Percentiles rank a stretch among this genome's conserved stretches.
These are phyloP conservation scores for Earliella scabrosa DNA, from an alignment of 1,284 basidiomycete species.

Conservation along the genomic window DNA sequence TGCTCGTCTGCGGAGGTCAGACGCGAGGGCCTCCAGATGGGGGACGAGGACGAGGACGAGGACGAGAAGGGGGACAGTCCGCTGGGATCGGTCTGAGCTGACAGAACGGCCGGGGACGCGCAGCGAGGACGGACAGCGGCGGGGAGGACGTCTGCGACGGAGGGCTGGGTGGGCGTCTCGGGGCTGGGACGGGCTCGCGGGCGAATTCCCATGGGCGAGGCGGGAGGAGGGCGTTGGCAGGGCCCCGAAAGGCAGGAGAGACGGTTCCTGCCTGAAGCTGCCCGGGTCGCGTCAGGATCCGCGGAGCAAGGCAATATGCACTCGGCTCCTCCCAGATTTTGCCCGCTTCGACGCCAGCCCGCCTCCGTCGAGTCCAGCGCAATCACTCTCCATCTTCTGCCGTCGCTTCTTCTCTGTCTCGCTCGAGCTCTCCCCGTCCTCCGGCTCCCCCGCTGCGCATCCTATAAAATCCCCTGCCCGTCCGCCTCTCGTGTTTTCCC, in stretches of 20 bases:
- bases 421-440: constrained; percentile 1
- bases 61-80: constrained; percentile 13
- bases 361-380: not conserved
- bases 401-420: constrained; percentile 14
- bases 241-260: not conserved
- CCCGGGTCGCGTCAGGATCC: constrained; percentile 20
- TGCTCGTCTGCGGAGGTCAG: not conserved
- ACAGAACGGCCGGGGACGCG: constrained; percentile 3
- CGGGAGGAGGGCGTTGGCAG: too few species aligned
- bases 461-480: constrained; percentile 8
- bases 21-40: too few species aligned
- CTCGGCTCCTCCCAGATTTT: not conserved
- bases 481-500: not conserved
- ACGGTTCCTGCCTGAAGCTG: constrained; percentile 12
- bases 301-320: constrained; percentile 9
- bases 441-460: not conserved
- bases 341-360: not conserved
- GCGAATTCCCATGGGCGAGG: constrained; percentile 17
- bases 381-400: constrained; percentile 8
- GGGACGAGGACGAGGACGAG: too few species aligned
- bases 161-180: not conserved
- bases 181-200: not conserved
- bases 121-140: too few species aligned
- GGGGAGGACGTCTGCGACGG: not conserved
- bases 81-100: constrained; percentile 16